Evolutionary conservation across 805 yeast genomes (phyloP).

Genomic region (Scheffersomyces ergatensis): DNA sequence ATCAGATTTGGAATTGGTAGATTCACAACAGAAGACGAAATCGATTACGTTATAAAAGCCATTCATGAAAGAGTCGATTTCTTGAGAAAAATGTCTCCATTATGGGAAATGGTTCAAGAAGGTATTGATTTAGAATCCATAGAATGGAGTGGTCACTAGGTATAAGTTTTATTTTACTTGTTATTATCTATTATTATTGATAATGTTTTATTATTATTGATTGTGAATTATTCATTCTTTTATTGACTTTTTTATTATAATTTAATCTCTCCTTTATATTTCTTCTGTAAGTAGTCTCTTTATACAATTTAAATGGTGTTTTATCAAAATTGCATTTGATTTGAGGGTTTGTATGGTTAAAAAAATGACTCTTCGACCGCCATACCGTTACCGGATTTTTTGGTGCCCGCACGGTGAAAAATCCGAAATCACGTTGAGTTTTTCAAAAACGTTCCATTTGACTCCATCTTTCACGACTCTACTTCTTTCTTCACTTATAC

Average conservation of each 20-base stretch:
- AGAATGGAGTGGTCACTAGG: constrained; percentile 96
- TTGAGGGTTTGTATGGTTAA: no score
- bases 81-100: constrained; percentile 87
- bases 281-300: background rate
- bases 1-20: constrained; percentile 97
- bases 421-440: no score
- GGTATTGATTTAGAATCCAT: constrained; percentile 92
- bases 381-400: background rate
- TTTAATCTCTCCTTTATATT: background rate
- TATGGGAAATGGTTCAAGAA: constrained; percentile 99
- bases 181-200: background rate
- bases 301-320: no score
- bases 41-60: constrained; percentile 89
- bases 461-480: background rate
- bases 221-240: background rate
- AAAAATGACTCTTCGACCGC: no score
- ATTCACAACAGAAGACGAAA: constrained; percentile 93
- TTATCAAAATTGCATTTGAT: no score
- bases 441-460: no score
- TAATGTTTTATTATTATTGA: background rate
- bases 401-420: no score
- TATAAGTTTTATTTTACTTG: no score
- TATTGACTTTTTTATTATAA: no score
- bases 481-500: background rate
- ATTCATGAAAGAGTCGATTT: constrained; percentile 86